Base-by-base conservation (phyloP, 2,329 filamentous ascomycete species). In the Xylogone sp. region DNA sequence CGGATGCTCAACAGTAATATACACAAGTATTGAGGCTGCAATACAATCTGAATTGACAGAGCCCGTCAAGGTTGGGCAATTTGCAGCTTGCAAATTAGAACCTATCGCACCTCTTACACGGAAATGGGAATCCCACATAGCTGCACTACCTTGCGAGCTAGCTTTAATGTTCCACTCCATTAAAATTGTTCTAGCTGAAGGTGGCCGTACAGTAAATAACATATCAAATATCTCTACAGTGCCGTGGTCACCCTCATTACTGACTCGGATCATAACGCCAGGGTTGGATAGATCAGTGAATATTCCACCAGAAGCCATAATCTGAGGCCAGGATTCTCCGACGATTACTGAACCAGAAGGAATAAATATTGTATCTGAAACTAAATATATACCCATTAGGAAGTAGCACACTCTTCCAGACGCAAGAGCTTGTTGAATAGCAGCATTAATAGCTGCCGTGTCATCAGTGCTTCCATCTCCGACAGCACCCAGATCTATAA, bases 151-250 rank as follows among this genome's bases (percentile, higher is more conserved):
- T 43, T 65, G 61, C 10, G 24, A 27, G 2, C 66, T 68, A 60
- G 77, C 67, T 21, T 82, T 84, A 12, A 86, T 68, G 61, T 87
- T 87, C 74, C 79, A 86, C 56, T 87, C 72, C 49, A 87, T 75
- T 8, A 87, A 65, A 2, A 84, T 72, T 1, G 82, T 83, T 13
- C 84, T 84, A 1, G 77, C 73, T 12, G 81, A 74, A 10, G 77
- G 72, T 2, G 82, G 83, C 5, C 24, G 5, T 6, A 27, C 24
- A 6, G 55, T 76, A 71, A 88, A 70, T 22, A 87, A 75, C 62
- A 84, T 75, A 53, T 86, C 81, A 1, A 75, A 77, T 69, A 81
- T 79, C 63, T 88, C 82, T 7, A 87, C 72, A 2, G 65, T 68
- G 5, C 85, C 85, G 1, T 65, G 65, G 5, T 85, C 75, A 3